These are phyloP conservation scores for Ogataea nakhonphanomensis DNA, from an alignment of 805 yeast genomes.

Conservation along the genomic window DNA sequence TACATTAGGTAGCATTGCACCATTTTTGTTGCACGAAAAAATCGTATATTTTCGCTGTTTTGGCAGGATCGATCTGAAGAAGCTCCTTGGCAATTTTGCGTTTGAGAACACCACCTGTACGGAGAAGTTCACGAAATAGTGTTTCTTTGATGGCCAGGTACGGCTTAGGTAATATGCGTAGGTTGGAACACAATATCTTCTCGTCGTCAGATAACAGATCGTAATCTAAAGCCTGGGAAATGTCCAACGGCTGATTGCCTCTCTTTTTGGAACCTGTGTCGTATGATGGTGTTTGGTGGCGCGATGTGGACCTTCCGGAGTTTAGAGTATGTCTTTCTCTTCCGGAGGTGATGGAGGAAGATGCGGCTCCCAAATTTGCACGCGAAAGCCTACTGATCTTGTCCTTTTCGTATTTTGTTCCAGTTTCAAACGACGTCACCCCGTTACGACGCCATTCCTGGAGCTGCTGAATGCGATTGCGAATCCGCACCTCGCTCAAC, in stretches of 20 bases:
- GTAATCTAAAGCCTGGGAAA: constrained; percentile 75
- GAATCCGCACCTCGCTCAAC: constrained; percentile 69
- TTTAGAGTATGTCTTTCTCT: constrained; percentile 32
- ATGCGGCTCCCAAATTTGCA: constrained; percentile 13
- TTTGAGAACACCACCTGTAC: constrained; percentile 79
- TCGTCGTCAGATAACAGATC: constrained; percentile 85
- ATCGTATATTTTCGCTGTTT: constrained; percentile 85
- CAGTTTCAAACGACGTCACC: constrained; percentile 76
- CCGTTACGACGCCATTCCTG: constrained; percentile 95
- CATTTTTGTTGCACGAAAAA: constrained; percentile 92
- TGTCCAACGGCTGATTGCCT: constrained; percentile 55
- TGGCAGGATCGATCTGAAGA: constrained; percentile 78
- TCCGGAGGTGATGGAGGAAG: constrained; percentile 33
- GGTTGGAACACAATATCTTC: constrained; percentile 74
- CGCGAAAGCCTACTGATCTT: constrained; percentile 57
- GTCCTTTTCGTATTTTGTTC: constrained; percentile 84
- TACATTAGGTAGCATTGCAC: constrained; percentile 41
- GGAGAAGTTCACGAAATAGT: constrained; percentile 79
- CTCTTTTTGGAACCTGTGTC: constrained; percentile 33
- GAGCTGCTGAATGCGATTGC: constrained; percentile 80
- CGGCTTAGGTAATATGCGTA: constrained; percentile 88
- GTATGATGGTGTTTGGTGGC: constrained; percentile 28
- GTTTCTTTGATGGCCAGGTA: constrained; percentile 90
- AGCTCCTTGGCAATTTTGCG: constrained; percentile 83
- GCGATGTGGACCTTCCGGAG: constrained; percentile 29